These are phyloP conservation scores for Stephanodiscus triporus DNA, from an alignment of 108 stramenopile genomes.

Conservation along the genomic window DNA sequence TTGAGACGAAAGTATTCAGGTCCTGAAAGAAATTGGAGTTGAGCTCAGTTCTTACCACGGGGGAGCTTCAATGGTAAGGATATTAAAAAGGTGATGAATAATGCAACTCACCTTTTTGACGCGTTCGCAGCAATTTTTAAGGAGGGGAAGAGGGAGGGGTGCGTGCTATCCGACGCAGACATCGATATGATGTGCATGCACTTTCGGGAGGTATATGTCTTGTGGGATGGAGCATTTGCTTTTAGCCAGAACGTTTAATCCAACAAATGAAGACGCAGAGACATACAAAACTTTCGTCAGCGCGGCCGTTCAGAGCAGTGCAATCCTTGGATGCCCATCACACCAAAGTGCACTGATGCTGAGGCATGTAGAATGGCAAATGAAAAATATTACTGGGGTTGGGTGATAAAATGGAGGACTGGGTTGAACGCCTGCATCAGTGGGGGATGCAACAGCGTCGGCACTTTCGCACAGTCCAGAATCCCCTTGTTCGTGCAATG, in stretches of 20 bases:
- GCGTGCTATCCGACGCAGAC: background rate
- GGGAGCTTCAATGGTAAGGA: conserved; percentile 17
- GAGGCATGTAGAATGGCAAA: background rate
- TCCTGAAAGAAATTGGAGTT: no score
- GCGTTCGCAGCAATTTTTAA: conserved; percentile 22
- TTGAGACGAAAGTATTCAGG: no score
- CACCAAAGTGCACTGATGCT: no score
- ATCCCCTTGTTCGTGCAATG: no score
- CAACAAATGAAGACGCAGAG: background rate
- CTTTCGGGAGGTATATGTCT: conserved; percentile 3
- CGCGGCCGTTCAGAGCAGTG: no score
- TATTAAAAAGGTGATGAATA: conserved; percentile 13
- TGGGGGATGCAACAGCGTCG: no score
- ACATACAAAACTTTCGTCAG: background rate
- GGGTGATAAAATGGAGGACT: no score
- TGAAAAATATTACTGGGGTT: conserved; percentile 2
- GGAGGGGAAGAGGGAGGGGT: conserved; percentile 11
- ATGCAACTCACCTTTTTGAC: conserved; percentile 9
- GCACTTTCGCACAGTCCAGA: no score
- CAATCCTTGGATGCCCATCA: no score
- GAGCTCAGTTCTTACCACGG: no score
- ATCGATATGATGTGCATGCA: conserved; percentile 14
- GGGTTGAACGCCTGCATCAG: no score
- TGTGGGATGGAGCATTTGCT: conserved; percentile 36
- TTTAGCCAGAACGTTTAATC: conserved; percentile 5